These are phyloP conservation scores for Podospora bellae-mahoneyi DNA, from an alignment of 495 filamentous ascomycete genomes.

Conservation along the genomic window DNA sequence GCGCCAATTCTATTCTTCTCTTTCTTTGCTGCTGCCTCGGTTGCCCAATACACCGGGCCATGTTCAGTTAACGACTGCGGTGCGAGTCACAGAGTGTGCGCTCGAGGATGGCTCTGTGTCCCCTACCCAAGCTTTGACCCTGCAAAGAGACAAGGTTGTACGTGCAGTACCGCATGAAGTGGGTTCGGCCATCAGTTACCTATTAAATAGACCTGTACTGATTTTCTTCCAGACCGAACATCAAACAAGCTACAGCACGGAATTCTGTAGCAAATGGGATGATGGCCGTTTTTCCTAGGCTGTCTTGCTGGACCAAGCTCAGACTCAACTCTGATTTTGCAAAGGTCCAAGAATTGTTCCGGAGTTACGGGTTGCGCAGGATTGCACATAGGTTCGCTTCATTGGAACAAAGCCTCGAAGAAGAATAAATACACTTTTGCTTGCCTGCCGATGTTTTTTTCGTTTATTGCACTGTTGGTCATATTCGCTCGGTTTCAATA, in stretches of 20 bases:
- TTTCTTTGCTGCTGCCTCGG: neutral
- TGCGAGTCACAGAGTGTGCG: conserved; percentile 20
- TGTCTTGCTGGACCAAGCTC: neutral
- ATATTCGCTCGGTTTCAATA: neutral
- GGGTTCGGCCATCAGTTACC: too few relatives aligned
- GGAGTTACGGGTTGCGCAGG: neutral
- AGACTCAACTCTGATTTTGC: neutral
- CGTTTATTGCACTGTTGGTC: too few relatives aligned
- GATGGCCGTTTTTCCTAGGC: too few relatives aligned
- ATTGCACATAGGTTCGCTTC: too few relatives aligned
- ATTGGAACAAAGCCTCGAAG: too few relatives aligned
- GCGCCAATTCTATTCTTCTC: neutral
- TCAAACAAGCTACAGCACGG: too few relatives aligned
- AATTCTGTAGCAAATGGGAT: too few relatives aligned
- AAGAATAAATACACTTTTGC: too few relatives aligned
- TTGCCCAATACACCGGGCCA: conserved; percentile 28
- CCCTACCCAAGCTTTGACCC: conserved; percentile 27
- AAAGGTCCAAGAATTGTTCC: neutral
- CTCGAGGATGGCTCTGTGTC: conserved; percentile 28
- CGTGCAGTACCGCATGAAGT: conserved; percentile 25
- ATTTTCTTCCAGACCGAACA: neutral
- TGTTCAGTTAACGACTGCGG: conserved; percentile 24
- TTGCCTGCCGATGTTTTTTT: too few relatives aligned
- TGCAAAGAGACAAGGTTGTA: conserved; percentile 24
- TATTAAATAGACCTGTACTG: neutral